A percentile compares a stretch with the other conserved stretches of the same genome.
These are phyloP conservation scores for Peziza echinospora DNA, from an alignment of 495 filamentous ascomycete species.

Conservation along the genomic window DNA sequence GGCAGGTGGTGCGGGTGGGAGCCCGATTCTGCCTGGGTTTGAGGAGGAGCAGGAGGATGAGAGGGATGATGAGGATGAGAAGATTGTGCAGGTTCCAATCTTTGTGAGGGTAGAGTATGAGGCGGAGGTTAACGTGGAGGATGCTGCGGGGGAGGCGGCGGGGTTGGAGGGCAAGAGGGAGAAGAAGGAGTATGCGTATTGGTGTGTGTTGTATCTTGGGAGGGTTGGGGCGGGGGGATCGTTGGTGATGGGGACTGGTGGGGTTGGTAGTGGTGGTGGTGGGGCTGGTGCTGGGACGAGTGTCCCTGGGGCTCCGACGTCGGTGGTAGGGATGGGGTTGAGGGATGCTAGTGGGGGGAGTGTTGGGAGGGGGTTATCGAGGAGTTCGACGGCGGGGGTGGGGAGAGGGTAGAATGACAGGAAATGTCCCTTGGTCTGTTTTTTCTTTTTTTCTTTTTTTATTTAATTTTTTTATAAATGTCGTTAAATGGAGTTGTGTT, in stretches of 20 bases:
- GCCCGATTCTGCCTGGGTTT: neutral
- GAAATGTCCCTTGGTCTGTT: neutral
- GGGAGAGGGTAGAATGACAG: neutral
- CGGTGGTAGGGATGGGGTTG: conserved; percentile 5
- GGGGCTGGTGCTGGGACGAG: conserved; percentile 1
- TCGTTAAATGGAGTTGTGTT: too few species aligned
- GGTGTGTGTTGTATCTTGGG: conserved; percentile 79
- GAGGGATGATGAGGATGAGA: conserved; percentile 34
- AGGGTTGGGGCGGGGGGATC: conserved; percentile 31
- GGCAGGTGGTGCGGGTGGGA: neutral
- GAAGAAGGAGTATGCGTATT: conserved; percentile 75
- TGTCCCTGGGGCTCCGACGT: neutral
- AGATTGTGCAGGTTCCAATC: conserved; percentile 85
- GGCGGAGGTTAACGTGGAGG: conserved; percentile 48
- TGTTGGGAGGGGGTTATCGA: conserved; percentile 4
- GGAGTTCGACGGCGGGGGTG: neutral
- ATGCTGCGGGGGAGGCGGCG: conserved; percentile 21
- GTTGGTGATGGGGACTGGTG: conserved; percentile 1
- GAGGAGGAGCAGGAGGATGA: conserved; percentile 13
- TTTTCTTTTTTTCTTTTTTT: neutral
- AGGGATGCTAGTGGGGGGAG: conserved; percentile 4
- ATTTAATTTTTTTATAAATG: too few species aligned
- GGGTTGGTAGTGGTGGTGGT: neutral
- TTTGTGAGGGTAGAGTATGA: conserved; percentile 89
- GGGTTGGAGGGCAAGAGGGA: conserved; percentile 25